phyloP scores from a whole-genome alignment of 73 alveolate species.

The Symbiodinium natans region DNA sequence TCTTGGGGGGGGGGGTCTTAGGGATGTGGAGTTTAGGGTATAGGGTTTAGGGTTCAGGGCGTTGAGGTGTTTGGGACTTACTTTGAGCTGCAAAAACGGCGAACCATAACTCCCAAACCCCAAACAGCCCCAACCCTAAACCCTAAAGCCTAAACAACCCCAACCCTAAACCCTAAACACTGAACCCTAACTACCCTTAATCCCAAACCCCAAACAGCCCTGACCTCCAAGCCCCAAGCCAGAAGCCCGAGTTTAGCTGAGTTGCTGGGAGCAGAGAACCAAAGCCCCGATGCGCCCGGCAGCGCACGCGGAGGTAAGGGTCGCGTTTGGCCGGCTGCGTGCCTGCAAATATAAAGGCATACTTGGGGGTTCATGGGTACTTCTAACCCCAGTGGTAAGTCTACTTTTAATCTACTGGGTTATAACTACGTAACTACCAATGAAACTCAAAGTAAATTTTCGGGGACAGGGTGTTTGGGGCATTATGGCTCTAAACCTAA shows the following conservation, averaged over 20 bases:
- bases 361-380: no score
- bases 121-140: background rate
- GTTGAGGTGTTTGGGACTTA: no score
- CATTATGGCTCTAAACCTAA: no score
- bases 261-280: constrained; percentile 68
- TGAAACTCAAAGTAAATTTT: no score
- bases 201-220: background rate
- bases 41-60: background rate
- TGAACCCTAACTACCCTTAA: background rate
- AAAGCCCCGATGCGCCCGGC: constrained; percentile 54
- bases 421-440: no score
- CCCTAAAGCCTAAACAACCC: background rate
- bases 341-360: background rate
- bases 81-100: no score
- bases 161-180: no score
- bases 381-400: no score
- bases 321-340: background rate
- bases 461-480: no score
- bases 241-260: background rate
- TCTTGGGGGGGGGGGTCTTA: no score
- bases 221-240: background rate
- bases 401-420: no score
- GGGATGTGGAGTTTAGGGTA: background rate
- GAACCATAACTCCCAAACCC: background rate
- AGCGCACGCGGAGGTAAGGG: constrained; percentile 23